A percentile compares a stretch with the other conserved stretches of the same genome.
Evolutionary conservation across 306 rosid genomes (phyloP).

Genomic region (Hippophae rhamnoides): DNA sequence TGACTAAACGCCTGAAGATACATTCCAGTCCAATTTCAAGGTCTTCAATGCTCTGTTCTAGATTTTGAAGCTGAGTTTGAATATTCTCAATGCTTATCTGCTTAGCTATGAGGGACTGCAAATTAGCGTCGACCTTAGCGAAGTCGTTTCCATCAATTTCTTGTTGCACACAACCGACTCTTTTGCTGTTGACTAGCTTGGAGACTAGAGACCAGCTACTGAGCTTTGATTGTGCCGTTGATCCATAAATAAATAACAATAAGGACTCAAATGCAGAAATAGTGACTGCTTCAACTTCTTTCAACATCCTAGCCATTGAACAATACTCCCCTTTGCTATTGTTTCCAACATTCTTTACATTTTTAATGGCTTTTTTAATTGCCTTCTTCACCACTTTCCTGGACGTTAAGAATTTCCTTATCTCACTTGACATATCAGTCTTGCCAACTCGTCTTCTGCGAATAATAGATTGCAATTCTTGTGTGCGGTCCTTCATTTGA

Average conservation of each 20-base stretch:
- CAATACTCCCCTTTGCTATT: not conserved
- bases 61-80: constrained; percentile 11
- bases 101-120: not conserved
- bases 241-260: constrained; percentile 18
- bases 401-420: constrained; percentile 11
- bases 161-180: constrained; percentile 4
- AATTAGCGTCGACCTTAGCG: constrained; percentile 6
- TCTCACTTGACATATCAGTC: constrained; percentile 6
- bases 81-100: not conserved
- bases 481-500: constrained; percentile 15
- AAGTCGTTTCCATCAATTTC: not conserved
- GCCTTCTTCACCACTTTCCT: constrained; percentile 27
- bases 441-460: constrained; percentile 15
- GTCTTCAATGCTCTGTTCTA: constrained; percentile 14
- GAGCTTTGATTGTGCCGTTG: constrained; percentile 2
- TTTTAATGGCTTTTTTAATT: not conserved
- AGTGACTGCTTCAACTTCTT: constrained; percentile 15
- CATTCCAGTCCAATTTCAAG: constrained; percentile 4
- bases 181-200: constrained; percentile 7
- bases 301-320: constrained; percentile 9
- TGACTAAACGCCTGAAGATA: constrained; percentile 26
- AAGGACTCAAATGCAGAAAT: constrained; percentile 16
- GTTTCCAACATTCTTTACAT: not conserved
- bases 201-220: constrained; percentile 7
- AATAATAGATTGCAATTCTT: constrained; percentile 20